Conservation (phyloP, 306 rosid species). For the barrel medic (Medicago truncatula) region MtrunA17r5.0-ANR NC_053049.1:5578501-5579000, state of each 20-base stretch:
- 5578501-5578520: neutral
- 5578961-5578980: too few species aligned
- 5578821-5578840: constrained; percentile 20
- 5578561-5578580: neutral
- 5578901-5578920: too few species aligned
- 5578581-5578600: neutral
- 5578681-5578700: constrained; percentile 23
- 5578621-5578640: neutral
- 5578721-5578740: neutral
- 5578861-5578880: too few species aligned
- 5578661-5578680: constrained; percentile 6
- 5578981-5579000: too few species aligned
- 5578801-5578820: constrained; percentile 4
- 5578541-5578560: neutral
- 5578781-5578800: neutral
- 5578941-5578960: too few species aligned
- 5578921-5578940: too few species aligned
- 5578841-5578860: too few species aligned
- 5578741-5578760: constrained; percentile 29
- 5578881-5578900: too few species aligned
- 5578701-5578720: neutral
- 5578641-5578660: neutral
- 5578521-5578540: neutral
- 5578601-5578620: too few species aligned
- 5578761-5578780: neutral